These are phyloP conservation scores for Coelastrella sp. DNA, from an alignment of 139 green algal genomes.

Conservation along the genomic window DNA sequence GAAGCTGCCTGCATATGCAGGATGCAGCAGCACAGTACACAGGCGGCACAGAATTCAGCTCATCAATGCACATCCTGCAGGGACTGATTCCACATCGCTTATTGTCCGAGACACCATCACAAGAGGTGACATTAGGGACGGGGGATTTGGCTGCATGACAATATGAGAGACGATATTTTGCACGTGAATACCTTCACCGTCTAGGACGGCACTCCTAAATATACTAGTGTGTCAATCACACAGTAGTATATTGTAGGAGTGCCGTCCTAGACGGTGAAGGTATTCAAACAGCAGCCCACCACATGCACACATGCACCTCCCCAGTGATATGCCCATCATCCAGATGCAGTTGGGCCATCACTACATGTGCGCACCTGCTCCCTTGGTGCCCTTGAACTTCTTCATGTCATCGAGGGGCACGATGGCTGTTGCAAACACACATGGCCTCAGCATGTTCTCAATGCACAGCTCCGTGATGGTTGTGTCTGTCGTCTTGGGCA, in stretches of 20 bases:
- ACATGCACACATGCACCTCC: background rate
- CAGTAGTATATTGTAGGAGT: no score
- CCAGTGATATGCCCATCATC: background rate
- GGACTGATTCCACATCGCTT: background rate
- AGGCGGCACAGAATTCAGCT: no score
- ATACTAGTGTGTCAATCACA: no score
- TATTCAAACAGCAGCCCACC: background rate
- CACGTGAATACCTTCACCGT: no score
- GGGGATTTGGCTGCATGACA: no score
- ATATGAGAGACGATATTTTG: no score
- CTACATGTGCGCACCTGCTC: background rate
- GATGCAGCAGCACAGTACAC: no score
- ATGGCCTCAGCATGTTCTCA: slow-evolving; percentile 55
- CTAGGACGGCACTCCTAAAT: no score
- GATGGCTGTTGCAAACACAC: slow-evolving; percentile 54
- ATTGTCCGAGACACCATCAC: background rate
- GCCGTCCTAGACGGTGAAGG: no score
- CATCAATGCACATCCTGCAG: no score
- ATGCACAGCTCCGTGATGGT: slow-evolving; percentile 61
- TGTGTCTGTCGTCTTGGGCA: slow-evolving; percentile 55
- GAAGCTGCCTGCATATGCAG: background rate
- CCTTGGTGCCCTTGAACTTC: slow-evolving; percentile 22
- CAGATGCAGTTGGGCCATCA: background rate
- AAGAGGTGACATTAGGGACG: background rate
- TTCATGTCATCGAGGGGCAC: slow-evolving; percentile 56